Evolutionary conservation across 768 basidiomycete genomes (phyloP).

Genomic region (Steccherinum ochraceum): DNA sequence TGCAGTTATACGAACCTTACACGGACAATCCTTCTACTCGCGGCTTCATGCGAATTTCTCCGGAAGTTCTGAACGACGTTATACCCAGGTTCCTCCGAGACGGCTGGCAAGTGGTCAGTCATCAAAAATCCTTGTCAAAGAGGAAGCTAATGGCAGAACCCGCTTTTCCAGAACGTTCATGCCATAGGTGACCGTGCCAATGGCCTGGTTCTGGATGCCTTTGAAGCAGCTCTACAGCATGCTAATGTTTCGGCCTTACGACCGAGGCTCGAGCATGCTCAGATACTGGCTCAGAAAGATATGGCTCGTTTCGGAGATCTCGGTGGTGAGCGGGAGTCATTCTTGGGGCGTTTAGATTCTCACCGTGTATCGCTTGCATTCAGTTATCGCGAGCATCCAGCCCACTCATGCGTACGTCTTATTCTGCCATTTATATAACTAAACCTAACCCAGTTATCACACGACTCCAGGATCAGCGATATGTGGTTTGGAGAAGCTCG

Average conservation of each 20-base stretch:
- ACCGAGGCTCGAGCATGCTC: slow-evolving; percentile 87
- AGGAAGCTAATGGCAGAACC: not conserved
- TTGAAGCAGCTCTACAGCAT: slow-evolving; percentile 60
- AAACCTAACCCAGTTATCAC: too few relatives aligned
- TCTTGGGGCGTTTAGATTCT: not conserved
- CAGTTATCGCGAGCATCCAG: slow-evolving; percentile 88
- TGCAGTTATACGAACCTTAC: slow-evolving; percentile 75
- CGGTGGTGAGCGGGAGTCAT: slow-evolving; percentile 50
- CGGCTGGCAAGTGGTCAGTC: slow-evolving; percentile 85
- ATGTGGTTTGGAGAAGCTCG: slow-evolving; percentile 89
- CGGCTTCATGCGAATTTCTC: slow-evolving; percentile 71
- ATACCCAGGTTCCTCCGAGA: slow-evolving; percentile 69
- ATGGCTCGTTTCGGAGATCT: slow-evolving; percentile 71
- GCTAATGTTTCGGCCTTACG: slow-evolving; percentile 59
- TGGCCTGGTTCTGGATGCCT: slow-evolving; percentile 73
- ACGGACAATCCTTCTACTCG: slow-evolving; percentile 67
- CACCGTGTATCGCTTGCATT: not conserved
- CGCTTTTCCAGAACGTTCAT: slow-evolving; percentile 63
- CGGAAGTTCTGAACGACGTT: slow-evolving; percentile 52
- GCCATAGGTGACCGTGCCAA: slow-evolving; percentile 89
- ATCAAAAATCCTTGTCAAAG: not conserved
- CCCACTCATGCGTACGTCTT: slow-evolving; percentile 77
- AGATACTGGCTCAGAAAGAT: slow-evolving; percentile 74
- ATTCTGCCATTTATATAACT: too few relatives aligned
- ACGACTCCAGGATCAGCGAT: slow-evolving; percentile 56